phyloP scores from a whole-genome alignment of 345 rosid genomes.

The Orychophragmus violaceus region DNA sequence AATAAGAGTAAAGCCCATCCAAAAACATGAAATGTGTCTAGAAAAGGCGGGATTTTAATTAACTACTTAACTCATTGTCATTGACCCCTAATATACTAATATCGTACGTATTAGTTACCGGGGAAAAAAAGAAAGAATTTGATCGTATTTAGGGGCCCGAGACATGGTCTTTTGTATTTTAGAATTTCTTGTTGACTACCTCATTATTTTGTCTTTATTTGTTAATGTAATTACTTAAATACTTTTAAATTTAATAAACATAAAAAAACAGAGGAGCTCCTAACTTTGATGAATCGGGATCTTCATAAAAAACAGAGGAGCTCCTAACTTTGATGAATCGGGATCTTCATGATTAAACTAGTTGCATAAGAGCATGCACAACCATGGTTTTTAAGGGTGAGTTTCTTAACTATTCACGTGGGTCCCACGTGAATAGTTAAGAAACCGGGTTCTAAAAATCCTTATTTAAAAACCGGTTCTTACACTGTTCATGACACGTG shows the following conservation, averaged over 20 bases:
- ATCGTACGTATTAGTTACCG: not conserved
- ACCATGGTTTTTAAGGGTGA: too few species aligned
- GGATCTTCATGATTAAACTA: slow-evolving; percentile 32
- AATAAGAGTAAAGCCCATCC: not conserved
- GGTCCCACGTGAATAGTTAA: too few species aligned
- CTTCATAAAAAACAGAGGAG: not conserved
- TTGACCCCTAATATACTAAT: not conserved
- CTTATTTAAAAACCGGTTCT: too few species aligned
- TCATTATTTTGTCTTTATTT: slow-evolving; percentile 28
- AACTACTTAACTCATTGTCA: not conserved
- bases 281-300: not conserved
- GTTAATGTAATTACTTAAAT: slow-evolving; percentile 3
- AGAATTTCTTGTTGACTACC: slow-evolving; percentile 27
- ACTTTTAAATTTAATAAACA: not conserved
- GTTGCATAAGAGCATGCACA: too few species aligned
- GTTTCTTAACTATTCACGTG: too few species aligned
- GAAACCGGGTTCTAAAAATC: too few species aligned
- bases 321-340: slow-evolving; percentile 29
- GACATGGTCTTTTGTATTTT: slow-evolving; percentile 27
- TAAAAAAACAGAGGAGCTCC: not conserved
- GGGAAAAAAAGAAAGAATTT: not conserved
- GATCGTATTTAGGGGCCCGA: slow-evolving; percentile 31
- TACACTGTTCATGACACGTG: too few species aligned
- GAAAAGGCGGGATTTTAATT: not conserved
- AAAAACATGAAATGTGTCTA: not conserved